Conservation (phyloP, 257 asterid genomes). For the Nicotiana sylvestris region DNA sequence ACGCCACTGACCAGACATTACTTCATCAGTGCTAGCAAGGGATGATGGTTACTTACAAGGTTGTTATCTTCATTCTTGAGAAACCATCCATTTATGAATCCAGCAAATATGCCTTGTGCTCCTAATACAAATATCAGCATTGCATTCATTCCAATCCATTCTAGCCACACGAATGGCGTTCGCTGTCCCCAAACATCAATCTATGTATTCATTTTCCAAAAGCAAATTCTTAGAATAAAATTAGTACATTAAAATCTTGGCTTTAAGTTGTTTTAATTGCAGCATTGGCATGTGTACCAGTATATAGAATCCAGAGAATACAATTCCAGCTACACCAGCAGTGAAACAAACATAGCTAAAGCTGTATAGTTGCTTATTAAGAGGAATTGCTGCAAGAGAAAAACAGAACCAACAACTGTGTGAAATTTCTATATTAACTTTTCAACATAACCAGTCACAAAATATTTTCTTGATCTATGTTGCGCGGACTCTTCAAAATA, state of each 20-base stretch:
- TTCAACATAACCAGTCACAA: background rate
- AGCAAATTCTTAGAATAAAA: background rate
- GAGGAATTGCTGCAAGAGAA: slow-evolving; percentile 61
- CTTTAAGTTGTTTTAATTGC: background rate
- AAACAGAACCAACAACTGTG: background rate
- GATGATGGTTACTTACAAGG: slow-evolving; percentile 39
- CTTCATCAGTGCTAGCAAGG: background rate
- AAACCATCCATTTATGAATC: slow-evolving; percentile 77
- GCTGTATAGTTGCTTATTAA: slow-evolving; percentile 87
- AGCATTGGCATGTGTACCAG: slow-evolving; percentile 39
- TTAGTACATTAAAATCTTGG: background rate
- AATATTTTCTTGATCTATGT: background rate
- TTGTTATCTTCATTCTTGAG: slow-evolving; percentile 46
- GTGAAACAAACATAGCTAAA: slow-evolving; percentile 89
- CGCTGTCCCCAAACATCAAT: slow-evolving; percentile 67
- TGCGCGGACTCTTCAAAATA: too few species aligned
- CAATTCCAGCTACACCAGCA: slow-evolving; percentile 87
- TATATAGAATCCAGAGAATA: slow-evolving; percentile 63
- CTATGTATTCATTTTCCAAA: slow-evolving; percentile 24
- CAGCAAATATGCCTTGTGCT: slow-evolving; percentile 80
- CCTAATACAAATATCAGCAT: slow-evolving; percentile 92
- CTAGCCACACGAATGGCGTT: slow-evolving; percentile 69
- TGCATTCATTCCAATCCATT: slow-evolving; percentile 96
- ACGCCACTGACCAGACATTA: background rate
- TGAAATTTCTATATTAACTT: background rate